Conservation (phyloP, 495 filamentous ascomycete species). For the Staphylotrichum longicolle region DNA sequence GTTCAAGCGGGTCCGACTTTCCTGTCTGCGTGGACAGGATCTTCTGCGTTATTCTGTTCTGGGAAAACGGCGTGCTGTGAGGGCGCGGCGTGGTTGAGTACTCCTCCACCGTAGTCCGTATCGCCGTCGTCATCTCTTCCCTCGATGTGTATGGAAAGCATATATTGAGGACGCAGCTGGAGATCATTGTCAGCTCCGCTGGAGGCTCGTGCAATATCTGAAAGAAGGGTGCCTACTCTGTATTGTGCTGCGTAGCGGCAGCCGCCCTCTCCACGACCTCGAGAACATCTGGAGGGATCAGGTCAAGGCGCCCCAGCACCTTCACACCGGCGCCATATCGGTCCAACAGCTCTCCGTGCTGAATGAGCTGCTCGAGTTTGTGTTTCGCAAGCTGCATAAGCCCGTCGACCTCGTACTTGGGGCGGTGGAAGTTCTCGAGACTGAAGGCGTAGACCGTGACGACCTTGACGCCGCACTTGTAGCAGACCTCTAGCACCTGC, state of each 20-base stretch:
- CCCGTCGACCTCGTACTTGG: slow-evolving; percentile 95
- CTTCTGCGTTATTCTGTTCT: slow-evolving; percentile 80
- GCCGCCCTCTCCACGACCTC: slow-evolving; percentile 81
- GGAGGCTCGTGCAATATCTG: too few relatives aligned
- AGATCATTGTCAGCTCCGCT: slow-evolving; percentile 19
- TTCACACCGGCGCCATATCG: slow-evolving; percentile 85
- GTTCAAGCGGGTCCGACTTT: slow-evolving; percentile 49
- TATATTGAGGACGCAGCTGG: slow-evolving; percentile 80
- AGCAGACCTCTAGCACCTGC: slow-evolving; percentile 94
- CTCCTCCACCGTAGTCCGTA: slow-evolving; percentile 78
- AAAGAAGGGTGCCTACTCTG: slow-evolving; percentile 49
- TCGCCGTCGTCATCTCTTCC: slow-evolving; percentile 92
- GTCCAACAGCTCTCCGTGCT: slow-evolving; percentile 91
- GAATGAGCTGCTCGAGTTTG: slow-evolving; percentile 83
- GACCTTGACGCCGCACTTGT: slow-evolving; percentile 89
- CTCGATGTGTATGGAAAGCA: slow-evolving; percentile 97
- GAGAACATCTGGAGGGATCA: slow-evolving; percentile 81
- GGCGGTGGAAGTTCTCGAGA: slow-evolving; percentile 98
- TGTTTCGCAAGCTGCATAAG: slow-evolving; percentile 97
- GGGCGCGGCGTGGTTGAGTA: slow-evolving; percentile 66
- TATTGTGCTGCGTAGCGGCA: slow-evolving; percentile 78
- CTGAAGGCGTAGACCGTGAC: slow-evolving; percentile 98
- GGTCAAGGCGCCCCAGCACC: slow-evolving; percentile 74
- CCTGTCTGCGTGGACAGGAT: slow-evolving; percentile 60
- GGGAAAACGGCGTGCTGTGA: slow-evolving; percentile 71